Evolutionary conservation across 768 basidiomycete genomes (phyloP).

Genomic region (Podaxis rugospora): DNA sequence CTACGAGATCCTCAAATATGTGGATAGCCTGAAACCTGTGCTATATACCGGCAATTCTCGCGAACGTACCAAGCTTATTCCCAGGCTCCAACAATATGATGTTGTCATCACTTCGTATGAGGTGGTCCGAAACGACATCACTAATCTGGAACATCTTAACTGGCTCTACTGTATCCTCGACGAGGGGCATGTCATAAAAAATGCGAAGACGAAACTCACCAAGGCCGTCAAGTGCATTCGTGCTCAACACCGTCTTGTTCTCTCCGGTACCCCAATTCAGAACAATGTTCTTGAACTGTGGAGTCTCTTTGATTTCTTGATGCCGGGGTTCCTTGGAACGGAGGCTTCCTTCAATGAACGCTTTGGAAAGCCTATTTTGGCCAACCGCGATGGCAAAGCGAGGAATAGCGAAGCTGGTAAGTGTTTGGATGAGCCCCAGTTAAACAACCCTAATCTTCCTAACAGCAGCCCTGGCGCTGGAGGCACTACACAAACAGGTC

Average conservation of each 20-base stretch:
- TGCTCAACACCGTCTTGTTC: conserved; percentile 89
- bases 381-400: conserved; percentile 91
- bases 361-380: conserved; percentile 93
- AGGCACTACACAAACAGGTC: conserved; percentile 97
- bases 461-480: conserved; percentile 86
- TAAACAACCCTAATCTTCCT: background rate
- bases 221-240: conserved; percentile 90
- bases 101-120: conserved; percentile 98
- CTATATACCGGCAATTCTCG: conserved; percentile 86
- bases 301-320: conserved; percentile 98
- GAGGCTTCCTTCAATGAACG: conserved; percentile 92
- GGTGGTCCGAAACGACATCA: conserved; percentile 91
- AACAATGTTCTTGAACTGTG: conserved; percentile 98
- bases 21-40: conserved; percentile 76
- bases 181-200: conserved; percentile 99
- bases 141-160: conserved; percentile 62
- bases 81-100: conserved; percentile 68
- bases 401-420: conserved; percentile 92
- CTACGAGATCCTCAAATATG: conserved; percentile 94
- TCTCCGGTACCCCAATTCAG: conserved; percentile 98
- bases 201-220: conserved; percentile 95
- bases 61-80: conserved; percentile 68
- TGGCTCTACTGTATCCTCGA: conserved; percentile 98
- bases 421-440: conserved; percentile 21
- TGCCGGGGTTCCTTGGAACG: conserved; percentile 99